phyloP scores from a whole-genome alignment of 139 green algal species.

The Axilococcus clingmanii region DNA sequence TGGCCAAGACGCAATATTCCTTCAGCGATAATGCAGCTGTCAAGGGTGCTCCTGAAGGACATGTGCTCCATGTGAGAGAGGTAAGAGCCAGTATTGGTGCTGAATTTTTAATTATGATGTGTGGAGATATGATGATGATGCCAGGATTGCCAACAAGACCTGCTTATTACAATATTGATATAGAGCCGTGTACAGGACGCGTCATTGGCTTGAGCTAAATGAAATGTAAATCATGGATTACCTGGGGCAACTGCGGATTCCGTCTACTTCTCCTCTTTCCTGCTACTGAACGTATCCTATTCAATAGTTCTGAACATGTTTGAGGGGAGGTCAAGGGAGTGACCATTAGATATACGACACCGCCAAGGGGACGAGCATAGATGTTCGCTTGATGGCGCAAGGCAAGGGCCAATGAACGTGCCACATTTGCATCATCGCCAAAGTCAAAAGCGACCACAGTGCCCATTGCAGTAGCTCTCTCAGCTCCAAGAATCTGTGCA shows the following conservation, averaged over 20 bases:
- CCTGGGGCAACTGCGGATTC: neutral
- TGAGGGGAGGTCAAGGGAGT: constrained; percentile 52
- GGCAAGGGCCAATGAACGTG: constrained; percentile 29
- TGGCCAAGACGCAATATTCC: constrained; percentile 92
- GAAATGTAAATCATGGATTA: too few species aligned
- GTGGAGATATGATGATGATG: constrained; percentile 93
- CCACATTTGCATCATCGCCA: constrained; percentile 40
- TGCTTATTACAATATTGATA: constrained; percentile 75
- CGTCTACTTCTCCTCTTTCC: neutral
- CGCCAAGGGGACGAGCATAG: constrained; percentile 75
- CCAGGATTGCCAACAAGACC: constrained; percentile 79
- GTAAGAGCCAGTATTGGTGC: constrained; percentile 77
- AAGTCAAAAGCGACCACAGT: constrained; percentile 66
- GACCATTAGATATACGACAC: constrained; percentile 88
- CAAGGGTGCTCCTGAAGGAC: constrained; percentile 73
- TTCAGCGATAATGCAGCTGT: constrained; percentile 26
- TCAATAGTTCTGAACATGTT: constrained; percentile 44
- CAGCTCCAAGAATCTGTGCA: constrained; percentile 44
- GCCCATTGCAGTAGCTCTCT: constrained; percentile 53
- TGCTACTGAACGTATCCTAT: constrained; percentile 11
- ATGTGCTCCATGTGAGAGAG: constrained; percentile 84
- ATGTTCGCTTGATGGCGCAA: constrained; percentile 47
- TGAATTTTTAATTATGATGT: constrained; percentile 86
- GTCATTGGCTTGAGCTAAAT: constrained; percentile 73
- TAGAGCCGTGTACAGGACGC: constrained; percentile 58